phyloP scores from a whole-genome alignment of 441 rosid genomes.

The Sinapis alba region DNA sequence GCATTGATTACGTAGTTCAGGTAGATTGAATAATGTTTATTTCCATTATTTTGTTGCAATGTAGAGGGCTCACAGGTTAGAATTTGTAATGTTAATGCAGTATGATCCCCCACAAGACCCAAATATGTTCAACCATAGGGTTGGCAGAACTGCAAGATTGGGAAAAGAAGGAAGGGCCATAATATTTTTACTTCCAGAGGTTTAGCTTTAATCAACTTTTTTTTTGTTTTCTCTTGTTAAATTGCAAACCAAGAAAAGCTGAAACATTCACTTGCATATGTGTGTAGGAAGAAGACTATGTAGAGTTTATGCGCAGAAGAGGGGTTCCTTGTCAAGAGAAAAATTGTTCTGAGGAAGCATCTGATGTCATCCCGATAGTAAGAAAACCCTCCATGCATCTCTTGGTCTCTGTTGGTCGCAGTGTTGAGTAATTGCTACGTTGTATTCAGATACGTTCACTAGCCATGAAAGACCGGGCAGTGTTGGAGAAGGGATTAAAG shows the following conservation, averaged over 20 bases:
- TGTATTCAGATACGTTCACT: slow-evolving; percentile 67
- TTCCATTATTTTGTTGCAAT: neutral
- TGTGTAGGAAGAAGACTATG: slow-evolving; percentile 88
- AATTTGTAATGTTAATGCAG: slow-evolving; percentile 47
- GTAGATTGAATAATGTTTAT: slow-evolving; percentile 38
- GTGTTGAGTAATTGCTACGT: slow-evolving; percentile 9
- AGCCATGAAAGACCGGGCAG: slow-evolving; percentile 79
- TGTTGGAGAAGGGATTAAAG: slow-evolving; percentile 88
- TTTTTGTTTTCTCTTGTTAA: neutral
- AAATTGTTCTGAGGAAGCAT: slow-evolving; percentile 50
- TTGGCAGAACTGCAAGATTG: slow-evolving; percentile 89
- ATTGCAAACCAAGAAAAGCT: neutral
- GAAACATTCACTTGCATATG: neutral
- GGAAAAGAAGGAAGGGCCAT: slow-evolving; percentile 83
- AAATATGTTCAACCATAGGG: slow-evolving; percentile 82
- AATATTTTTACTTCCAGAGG: slow-evolving; percentile 79
- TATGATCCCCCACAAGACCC: slow-evolving; percentile 96
- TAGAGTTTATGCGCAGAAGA: slow-evolving; percentile 72
- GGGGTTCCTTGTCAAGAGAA: slow-evolving; percentile 76
- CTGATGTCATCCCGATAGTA: slow-evolving; percentile 78
- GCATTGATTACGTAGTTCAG: slow-evolving; percentile 93
- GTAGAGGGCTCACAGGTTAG: slow-evolving; percentile 16
- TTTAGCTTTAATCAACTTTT: slow-evolving; percentile 30
- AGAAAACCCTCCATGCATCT: slow-evolving; percentile 12
- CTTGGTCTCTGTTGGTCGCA: neutral